These are phyloP conservation scores for Trichoderma breve DNA, from an alignment of 2,329 filamentous ascomycete genomes.

Conservation along the genomic window DNA sequence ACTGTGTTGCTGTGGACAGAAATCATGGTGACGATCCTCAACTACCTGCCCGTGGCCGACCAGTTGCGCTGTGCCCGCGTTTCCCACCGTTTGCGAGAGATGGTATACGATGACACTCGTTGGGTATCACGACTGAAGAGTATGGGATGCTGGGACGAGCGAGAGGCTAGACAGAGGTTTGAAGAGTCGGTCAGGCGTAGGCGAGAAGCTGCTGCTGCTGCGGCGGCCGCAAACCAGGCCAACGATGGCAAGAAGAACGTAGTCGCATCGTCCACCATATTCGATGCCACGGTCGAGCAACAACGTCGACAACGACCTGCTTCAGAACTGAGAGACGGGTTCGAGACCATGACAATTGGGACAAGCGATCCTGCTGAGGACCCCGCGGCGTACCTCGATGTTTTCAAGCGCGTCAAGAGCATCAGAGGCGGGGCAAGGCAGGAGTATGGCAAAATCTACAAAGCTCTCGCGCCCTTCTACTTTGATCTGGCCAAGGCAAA, in stretches of 20 bases:
- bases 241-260: slow-evolving; percentile 24
- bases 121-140: slow-evolving; percentile 84
- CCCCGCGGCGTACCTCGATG: slow-evolving; percentile 62
- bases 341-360: slow-evolving; percentile 69
- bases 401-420: slow-evolving; percentile 70
- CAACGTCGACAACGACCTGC: slow-evolving; percentile 47
- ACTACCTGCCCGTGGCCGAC: slow-evolving; percentile 82
- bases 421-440: slow-evolving; percentile 80
- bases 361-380: slow-evolving; percentile 52
- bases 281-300: slow-evolving; percentile 70
- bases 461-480: slow-evolving; percentile 86
- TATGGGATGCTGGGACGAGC: slow-evolving; percentile 92
- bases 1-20: slow-evolving; percentile 49
- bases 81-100: slow-evolving; percentile 86
- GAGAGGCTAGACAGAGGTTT: slow-evolving; percentile 75
- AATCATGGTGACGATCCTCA: slow-evolving; percentile 82
- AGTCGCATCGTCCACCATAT: slow-evolving; percentile 55
- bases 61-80: slow-evolving; percentile 81
- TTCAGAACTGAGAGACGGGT: slow-evolving; percentile 59
- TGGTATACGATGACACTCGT: slow-evolving; percentile 97
- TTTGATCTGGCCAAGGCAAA: slow-evolving; percentile 71
- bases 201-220: slow-evolving; percentile 50
- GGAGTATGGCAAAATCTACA: slow-evolving; percentile 89
- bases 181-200: slow-evolving; percentile 67
- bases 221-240: slow-evolving; percentile 21